Percentiles rank a stretch among this genome's conserved stretches.
These are phyloP conservation scores for Isabelozyma rhagii DNA, from an alignment of 805 yeast species.

Conservation along the genomic window DNA sequence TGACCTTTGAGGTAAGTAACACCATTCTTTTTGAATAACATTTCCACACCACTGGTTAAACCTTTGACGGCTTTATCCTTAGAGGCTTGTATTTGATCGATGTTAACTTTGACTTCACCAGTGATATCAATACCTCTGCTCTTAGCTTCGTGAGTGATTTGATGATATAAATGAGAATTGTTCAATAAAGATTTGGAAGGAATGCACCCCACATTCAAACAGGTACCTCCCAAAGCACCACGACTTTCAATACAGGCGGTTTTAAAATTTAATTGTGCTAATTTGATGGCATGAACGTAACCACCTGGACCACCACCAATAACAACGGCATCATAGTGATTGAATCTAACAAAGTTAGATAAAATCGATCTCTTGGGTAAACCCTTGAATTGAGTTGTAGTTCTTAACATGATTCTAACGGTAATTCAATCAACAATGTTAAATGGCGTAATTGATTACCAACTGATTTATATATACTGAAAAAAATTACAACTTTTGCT, in stretches of 20 bases:
- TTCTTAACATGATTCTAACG: conserved; percentile 16
- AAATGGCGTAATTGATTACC: background rate
- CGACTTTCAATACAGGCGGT: conserved; percentile 98
- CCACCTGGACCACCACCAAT: conserved; percentile 99
- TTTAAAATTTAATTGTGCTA: conserved; percentile 92
- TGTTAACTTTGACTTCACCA: conserved; percentile 68
- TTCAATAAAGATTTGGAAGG: conserved; percentile 95
- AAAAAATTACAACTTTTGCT: background rate
- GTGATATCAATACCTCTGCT: conserved; percentile 87
- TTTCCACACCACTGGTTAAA: conserved; percentile 90
- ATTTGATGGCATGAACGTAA: conserved; percentile 97
- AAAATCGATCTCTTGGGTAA: conserved; percentile 6
- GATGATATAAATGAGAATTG: conserved; percentile 91
- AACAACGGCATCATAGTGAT: conserved; percentile 84
- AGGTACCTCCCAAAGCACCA: conserved; percentile 96
- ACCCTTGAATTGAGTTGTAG: conserved; percentile 2
- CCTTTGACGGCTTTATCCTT: conserved; percentile 88
- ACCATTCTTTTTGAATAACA: conserved; percentile 92
- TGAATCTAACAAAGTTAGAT: conserved; percentile 37
- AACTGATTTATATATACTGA: background rate
- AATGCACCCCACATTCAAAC: conserved; percentile 98
- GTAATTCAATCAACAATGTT: too few relatives aligned
- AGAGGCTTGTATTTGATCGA: conserved; percentile 80
- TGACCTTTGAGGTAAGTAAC: conserved; percentile 92
- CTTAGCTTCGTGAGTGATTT: conserved; percentile 78